Evolutionary conservation across 345 rosid species (phyloP).

Genomic region (Populus tremula): DNA sequence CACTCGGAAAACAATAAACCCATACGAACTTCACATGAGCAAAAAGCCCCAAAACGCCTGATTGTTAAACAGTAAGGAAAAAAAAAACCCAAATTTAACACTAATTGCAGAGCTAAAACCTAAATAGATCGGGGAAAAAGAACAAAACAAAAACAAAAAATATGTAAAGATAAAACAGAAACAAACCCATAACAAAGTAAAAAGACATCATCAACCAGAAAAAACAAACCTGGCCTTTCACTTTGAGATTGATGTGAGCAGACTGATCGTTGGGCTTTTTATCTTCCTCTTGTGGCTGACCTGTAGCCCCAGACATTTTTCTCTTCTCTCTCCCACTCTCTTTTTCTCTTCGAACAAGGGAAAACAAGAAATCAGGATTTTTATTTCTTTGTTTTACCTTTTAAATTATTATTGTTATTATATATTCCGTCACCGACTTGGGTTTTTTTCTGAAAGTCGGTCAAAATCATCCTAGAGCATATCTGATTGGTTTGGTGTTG

Average conservation of each 20-base stretch:
- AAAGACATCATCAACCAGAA: neutral
- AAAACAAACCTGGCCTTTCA: constrained; percentile 66
- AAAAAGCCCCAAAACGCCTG: neutral
- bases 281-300: constrained; percentile 49
- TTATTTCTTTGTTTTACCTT: no score
- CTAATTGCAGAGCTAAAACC: neutral
- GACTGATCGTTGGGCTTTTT: constrained; percentile 76
- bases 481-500: no score
- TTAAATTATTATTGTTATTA: no score
- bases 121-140: neutral
- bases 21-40: neutral
- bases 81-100: neutral
- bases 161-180: neutral
- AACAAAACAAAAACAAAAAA: neutral
- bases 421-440: no score
- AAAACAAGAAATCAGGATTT: neutral
- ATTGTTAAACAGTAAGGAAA: neutral
- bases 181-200: neutral
- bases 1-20: neutral
- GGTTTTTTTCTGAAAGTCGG: no score
- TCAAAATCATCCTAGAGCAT: no score
- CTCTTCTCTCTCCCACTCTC: neutral
- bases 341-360: neutral
- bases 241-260: constrained; percentile 81
- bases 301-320: constrained; percentile 35